Conservation (phyloP, 345 rosid genomes). For the Streptanthus diversifolius region DNA sequence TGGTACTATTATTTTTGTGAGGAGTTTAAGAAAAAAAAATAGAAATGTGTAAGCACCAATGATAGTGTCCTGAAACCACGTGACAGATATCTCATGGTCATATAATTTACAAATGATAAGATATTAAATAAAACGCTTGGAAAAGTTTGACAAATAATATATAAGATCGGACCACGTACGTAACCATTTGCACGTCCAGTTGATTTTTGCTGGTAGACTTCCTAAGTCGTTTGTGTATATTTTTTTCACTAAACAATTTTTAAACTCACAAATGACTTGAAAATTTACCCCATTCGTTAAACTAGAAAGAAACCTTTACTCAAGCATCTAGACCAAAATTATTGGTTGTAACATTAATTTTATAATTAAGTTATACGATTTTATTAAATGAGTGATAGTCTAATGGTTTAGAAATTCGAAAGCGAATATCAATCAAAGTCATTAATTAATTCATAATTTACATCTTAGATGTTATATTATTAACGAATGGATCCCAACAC, state of each 20-base stretch:
- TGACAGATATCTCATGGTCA: conserved; percentile 22
- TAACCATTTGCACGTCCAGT: conserved; percentile 24
- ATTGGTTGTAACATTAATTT: not conserved
- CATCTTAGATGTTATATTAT: not conserved
- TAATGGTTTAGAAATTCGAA: not conserved
- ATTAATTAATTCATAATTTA: not conserved
- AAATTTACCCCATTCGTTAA: not conserved
- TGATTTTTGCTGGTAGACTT: not conserved
- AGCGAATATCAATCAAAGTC: not conserved
- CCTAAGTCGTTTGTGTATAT: not conserved
- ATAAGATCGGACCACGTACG: conserved; percentile 24
- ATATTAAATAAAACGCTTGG: conserved; percentile 7
- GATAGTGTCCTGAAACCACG: conserved; percentile 24
- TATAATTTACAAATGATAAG: conserved; percentile 3
- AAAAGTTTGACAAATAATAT: conserved; percentile 5
- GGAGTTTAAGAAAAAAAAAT: not conserved
- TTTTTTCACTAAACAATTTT: not conserved
- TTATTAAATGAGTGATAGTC: not conserved
- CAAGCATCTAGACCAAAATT: not conserved
- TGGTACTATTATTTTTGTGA: not conserved
- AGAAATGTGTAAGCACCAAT: conserved; percentile 25
- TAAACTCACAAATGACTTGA: not conserved
- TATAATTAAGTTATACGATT: not conserved
- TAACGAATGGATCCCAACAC: not conserved
- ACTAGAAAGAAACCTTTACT: not conserved